Conservation (phyloP, 805 yeast genomes). For the Saturnispora saitoi region DNA sequence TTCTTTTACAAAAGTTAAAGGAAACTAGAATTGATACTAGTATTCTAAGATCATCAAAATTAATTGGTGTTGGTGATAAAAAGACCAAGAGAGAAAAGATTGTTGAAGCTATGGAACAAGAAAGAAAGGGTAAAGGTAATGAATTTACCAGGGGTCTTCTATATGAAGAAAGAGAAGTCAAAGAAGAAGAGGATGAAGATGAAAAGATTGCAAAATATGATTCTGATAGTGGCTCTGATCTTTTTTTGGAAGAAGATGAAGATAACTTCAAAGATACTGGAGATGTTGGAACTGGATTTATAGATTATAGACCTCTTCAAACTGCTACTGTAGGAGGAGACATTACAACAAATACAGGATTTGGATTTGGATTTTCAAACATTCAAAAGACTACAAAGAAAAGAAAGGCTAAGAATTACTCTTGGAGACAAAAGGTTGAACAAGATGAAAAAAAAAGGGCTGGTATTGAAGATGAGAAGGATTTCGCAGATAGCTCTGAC, state of each 20-base stretch:
- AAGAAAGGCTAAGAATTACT: constrained; percentile 48
- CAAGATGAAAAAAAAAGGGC: constrained; percentile 35
- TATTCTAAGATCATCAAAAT: constrained; percentile 61
- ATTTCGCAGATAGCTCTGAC: constrained; percentile 34
- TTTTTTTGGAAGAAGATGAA: constrained; percentile 5
- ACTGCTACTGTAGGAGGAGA: constrained; percentile 17
- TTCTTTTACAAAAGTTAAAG: constrained; percentile 62
- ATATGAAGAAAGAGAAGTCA: constrained; percentile 59
- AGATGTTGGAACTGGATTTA: constrained; percentile 35
- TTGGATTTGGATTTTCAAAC: constrained; percentile 62
- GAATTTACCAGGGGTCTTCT: constrained; percentile 53
- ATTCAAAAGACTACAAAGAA: constrained; percentile 35
- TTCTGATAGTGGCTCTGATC: constrained; percentile 18
- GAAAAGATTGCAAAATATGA: constrained; percentile 26
- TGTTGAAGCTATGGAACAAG: constrained; percentile 66
- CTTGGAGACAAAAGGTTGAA: constrained; percentile 61
- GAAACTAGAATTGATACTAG: constrained; percentile 64
- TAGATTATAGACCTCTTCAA: constrained; percentile 62
- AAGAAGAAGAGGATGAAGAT: constrained; percentile 31
- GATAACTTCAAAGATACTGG: constrained; percentile 28
- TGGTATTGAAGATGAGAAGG: constrained; percentile 50
- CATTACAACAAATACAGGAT: constrained; percentile 44
- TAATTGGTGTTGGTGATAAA: constrained; percentile 59
- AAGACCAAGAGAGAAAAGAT: constrained; percentile 60
- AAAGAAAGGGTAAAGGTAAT: constrained; percentile 61